Base-by-base conservation (phyloP, 2,329 filamentous ascomycete genomes). In the Coniella vitis region DNA sequence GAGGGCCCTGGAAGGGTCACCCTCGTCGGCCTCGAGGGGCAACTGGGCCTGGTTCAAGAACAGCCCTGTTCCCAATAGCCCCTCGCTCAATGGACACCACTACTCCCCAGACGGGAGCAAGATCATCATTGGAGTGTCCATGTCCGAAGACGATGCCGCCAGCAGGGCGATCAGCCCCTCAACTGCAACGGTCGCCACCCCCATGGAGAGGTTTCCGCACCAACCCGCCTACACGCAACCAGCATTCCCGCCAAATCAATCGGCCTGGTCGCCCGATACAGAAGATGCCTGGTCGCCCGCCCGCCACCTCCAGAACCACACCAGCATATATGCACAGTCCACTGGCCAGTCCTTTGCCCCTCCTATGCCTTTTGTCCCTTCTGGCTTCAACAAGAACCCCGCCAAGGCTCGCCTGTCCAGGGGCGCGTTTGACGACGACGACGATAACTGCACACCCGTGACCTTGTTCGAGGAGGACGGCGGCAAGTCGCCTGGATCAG, bases 401-500 rank as follows among this genome's bases (percentile, higher is more conserved):
- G 40, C 63, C 48, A 65, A 64, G 25, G 51, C 51, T 34, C 54
- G 39, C 22, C 31, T 48, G 7, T 45, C 45, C 9, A 44, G 22
- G 13, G 35, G 22, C 41, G 71, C 72, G 34, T 73, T 79, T n/a
- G 71, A 78, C 3, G 73, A 78, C 3, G 73, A 78, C 17, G 67
- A 70, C 19, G 67, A 70, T 20, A 70, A 65, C 53, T 66, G 68
- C 35, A 84, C 80, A 1, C 79, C 80, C 0, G 78, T 74, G 49
- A 87, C 84, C 0, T 69, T 85, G 1, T 87, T 87, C 55, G 84
- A 87, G 59, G 84, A 87, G 59, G 84, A 87, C 54, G 76, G 77
- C 42, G 68, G 60, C 49, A 68, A 54, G 42, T 47, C 50, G 4
- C 49, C 48, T 25, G 66, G 67, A 50, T 68, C 69, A 5, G 56